Percentiles rank a stretch among this genome's conserved stretches.
phyloP scores from a whole-genome alignment of 129 eudicot species.

The Helianthus annuus region DNA sequence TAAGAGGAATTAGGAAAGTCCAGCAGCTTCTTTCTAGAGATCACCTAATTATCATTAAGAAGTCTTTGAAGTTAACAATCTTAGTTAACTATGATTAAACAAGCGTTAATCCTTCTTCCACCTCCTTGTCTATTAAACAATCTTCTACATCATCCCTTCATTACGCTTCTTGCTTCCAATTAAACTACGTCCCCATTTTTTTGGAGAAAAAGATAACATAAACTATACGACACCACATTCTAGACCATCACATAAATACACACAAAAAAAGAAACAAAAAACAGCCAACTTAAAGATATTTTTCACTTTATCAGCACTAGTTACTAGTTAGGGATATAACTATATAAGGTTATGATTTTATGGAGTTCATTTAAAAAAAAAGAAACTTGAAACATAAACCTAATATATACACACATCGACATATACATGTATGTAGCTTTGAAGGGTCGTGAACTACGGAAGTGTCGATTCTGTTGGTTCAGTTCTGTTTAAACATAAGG shows the following conservation, averaged over 20 bases:
- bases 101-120: constrained; percentile 39
- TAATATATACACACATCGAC: too few relatives aligned
- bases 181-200: constrained; percentile 18
- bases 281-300: too few relatives aligned
- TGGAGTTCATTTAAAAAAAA: too few relatives aligned
- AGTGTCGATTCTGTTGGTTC: too few relatives aligned
- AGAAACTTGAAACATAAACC: too few relatives aligned
- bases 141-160: constrained; percentile 23
- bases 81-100: constrained; percentile 11
- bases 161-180: constrained; percentile 36
- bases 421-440: too few relatives aligned
- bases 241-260: background rate
- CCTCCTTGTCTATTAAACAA: constrained; percentile 24
- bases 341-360: too few relatives aligned
- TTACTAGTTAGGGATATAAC: background rate
- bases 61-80: constrained; percentile 27
- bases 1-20: constrained; percentile 20
- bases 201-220: constrained; percentile 19
- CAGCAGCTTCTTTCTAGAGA: constrained; percentile 40
- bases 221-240: background rate
- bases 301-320: background rate
- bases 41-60: background rate
- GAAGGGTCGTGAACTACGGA: too few relatives aligned
- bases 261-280: too few relatives aligned
- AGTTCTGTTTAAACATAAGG: too few relatives aligned